Evolutionary conservation across 129 eudicot species (phyloP).

Genomic region (Flaveria bidentis): DNA sequence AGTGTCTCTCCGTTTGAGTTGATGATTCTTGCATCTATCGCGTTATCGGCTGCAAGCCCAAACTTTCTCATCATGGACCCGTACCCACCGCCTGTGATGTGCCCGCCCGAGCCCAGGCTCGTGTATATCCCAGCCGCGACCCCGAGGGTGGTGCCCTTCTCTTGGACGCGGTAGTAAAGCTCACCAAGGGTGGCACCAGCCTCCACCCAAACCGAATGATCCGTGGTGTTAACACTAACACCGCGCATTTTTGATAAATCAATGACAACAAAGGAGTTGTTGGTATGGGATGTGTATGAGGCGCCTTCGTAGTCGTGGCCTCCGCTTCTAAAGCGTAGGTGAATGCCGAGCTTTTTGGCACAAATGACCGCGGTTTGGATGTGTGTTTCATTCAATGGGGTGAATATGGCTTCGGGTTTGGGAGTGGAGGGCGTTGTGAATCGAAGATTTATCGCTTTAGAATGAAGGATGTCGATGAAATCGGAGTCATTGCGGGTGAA

Average conservation of each 20-base stretch:
- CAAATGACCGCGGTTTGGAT: conserved; percentile 42
- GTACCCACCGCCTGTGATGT: conserved; percentile 34
- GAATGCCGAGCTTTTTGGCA: conserved; percentile 33
- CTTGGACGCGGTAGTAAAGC: conserved; percentile 30
- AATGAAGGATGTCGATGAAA: conserved; percentile 22
- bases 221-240: conserved; percentile 29
- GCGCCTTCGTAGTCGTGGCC: conserved; percentile 54
- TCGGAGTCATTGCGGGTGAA: conserved; percentile 24
- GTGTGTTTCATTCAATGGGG: conserved; percentile 38
- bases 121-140: conserved; percentile 27
- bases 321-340: conserved; percentile 43
- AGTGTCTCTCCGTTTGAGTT: conserved; percentile 15
- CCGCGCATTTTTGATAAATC: conserved; percentile 48
- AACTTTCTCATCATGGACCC: conserved; percentile 38
- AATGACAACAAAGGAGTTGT: conserved; percentile 32
- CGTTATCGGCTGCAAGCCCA: conserved; percentile 34
- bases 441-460: conserved; percentile 33
- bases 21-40: conserved; percentile 26
- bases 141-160: conserved; percentile 23
- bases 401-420: conserved; percentile 38
- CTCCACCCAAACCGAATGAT: conserved; percentile 42
- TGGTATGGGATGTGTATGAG: conserved; percentile 37
- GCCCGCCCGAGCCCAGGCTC: conserved; percentile 32
- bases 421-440: conserved; percentile 38
- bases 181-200: neutral